Evolutionary conservation across 257 asterid species (phyloP).

Genomic region (Przewalskia tangutica): DNA sequence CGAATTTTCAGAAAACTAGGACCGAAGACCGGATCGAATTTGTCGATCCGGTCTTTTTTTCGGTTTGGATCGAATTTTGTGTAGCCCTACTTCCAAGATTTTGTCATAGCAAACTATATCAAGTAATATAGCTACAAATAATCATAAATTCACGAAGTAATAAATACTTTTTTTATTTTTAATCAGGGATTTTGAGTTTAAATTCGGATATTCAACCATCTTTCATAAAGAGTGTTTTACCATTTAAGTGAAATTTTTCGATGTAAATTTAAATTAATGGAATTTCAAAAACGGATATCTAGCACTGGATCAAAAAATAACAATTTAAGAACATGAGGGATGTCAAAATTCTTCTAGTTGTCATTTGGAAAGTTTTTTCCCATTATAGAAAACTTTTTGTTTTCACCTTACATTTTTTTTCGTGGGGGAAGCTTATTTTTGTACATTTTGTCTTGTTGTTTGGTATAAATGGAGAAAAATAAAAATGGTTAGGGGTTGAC

Average conservation of each 20-base stretch:
- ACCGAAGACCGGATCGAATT: no score
- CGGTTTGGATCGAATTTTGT: no score
- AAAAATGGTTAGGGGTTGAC: no score
- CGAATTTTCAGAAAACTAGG: no score
- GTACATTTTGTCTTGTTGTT: no score
- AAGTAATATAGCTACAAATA: neutral
- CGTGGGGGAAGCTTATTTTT: neutral
- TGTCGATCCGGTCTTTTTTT: no score
- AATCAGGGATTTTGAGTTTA: neutral
- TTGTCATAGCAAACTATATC: neutral
- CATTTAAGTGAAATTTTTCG: no score
- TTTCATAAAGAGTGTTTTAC: no score
- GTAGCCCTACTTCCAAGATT: constrained; percentile 4
- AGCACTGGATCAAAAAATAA: no score
- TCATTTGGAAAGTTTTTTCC: neutral
- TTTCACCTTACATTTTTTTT: neutral
- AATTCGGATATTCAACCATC: no score
- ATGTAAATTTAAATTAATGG: neutral
- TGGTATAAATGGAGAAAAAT: no score
- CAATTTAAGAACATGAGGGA: neutral
- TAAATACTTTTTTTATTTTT: neutral
- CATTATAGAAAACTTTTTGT: neutral
- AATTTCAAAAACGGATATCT: neutral
- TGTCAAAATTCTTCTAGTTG: neutral
- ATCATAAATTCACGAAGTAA: neutral